Evolutionary conservation across 345 rosid species (phyloP).

Genomic region (Nephelium lappaceum): DNA sequence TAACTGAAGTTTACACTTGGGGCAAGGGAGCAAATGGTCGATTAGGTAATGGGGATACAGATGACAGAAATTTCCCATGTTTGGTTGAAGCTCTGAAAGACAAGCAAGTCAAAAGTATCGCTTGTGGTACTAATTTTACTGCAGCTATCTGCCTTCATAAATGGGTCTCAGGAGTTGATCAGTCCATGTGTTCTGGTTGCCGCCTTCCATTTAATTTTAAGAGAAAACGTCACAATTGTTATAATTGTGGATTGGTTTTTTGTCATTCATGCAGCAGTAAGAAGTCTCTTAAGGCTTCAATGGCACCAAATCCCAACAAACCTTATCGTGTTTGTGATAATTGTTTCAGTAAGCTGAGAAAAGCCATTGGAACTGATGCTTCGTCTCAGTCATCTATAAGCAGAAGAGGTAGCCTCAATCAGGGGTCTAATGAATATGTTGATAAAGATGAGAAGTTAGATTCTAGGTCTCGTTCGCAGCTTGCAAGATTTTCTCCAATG

Average conservation of each 20-base stretch:
- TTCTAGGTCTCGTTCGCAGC: conserved; percentile 72
- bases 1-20: conserved; percentile 96
- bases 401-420: conserved; percentile 80
- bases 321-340: conserved; percentile 92
- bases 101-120: conserved; percentile 93
- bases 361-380: conserved; percentile 64
- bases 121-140: conserved; percentile 94
- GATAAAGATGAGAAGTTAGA: conserved; percentile 89
- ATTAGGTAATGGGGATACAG: conserved; percentile 90
- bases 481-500: conserved; percentile 84
- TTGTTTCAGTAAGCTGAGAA: conserved; percentile 79
- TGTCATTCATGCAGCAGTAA: conserved; percentile 94
- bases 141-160: conserved; percentile 96
- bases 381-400: conserved; percentile 69
- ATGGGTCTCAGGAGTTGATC: conserved; percentile 96
- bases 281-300: conserved; percentile 90
- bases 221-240: conserved; percentile 79
- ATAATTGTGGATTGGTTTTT: conserved; percentile 88
- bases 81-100: conserved; percentile 86
- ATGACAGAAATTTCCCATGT: conserved; percentile 80
- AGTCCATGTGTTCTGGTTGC: conserved; percentile 98
- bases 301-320: conserved; percentile 97
- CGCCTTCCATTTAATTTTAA: conserved; percentile 88
- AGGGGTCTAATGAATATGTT: conserved; percentile 49
- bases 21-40: conserved; percentile 99